Base-by-base conservation (phyloP, 2,329 filamentous ascomycete species). In the Stachybotrys elegans region DNA sequence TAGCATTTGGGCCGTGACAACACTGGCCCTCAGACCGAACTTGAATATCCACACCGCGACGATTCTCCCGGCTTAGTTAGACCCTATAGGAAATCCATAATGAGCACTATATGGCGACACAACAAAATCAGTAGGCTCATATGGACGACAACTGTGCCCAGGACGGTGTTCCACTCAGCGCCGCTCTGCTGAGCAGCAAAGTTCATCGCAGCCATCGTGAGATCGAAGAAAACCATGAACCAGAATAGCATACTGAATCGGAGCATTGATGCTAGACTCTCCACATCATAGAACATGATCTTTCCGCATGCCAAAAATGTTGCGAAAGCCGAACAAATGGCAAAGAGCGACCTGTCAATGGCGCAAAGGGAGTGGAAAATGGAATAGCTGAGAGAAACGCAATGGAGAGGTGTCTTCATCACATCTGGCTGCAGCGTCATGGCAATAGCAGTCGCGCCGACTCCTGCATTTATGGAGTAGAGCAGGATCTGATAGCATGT, bases 211-310 rank as follows among this genome's bases (percentile, higher is more conserved):
- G 38, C 29, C 22, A 40, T 17, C 9, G 29, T 8, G 12, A 40
- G 22, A 12, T 40, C 21, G 22, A 27, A 12, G 13, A 40, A 27
- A 4, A 19, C 11, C 22, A 23, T 7, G 38, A 40, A 19, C 38
- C 38, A 40, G 22, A 40, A 40, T 9, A 20, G 12, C 22, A 40
- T 14, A 23, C 38, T 40, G 22, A 40, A 40, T 23, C 22, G n/a
- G 4, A 40, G 22, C 38, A 40, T 40, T 4, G 25, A 5, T 13
- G 16, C 38, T 8, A 40, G 6, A 23, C 22, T 40, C 14, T 40
- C 22, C 22, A 29, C 38, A 16, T 29, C 38, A 22, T 22, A 25
- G 22, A 40, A 40, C 38, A 40, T 40, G 38, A 40, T 23, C 22
- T 19, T 27, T 6, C 38, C 22, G 22, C 22, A 27, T 5, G 38